Base-by-base conservation (phyloP, 805 yeast species). In the Candida vaughaniae region DNA sequence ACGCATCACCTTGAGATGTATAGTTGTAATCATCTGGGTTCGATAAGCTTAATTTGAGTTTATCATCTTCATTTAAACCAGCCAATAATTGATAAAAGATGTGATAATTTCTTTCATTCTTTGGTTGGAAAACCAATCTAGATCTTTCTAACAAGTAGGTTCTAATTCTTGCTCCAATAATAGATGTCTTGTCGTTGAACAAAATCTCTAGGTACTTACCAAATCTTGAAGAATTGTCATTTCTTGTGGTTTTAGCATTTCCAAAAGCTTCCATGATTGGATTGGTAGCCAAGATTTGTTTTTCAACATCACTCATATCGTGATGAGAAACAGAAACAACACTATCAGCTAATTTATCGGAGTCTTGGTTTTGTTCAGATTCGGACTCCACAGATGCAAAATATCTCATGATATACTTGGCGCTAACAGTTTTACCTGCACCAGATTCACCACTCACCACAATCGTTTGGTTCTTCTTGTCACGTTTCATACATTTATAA, bases 231-330 rank as follows among this genome's bases (percentile, higher is more conserved):
- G 98, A 93, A 64, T 91, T 91, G 66, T 91, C 97, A 60, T 91
- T 91, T 71, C 99, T 82, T 14, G 96, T 84, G 2, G 99, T 91
- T 58, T 91, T 91, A 6, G 99, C 98, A 62, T 95, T 93, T 71
- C 99, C 99, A 63, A 93, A 93, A 0, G 98, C 93, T 66, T 93
- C 99, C 83, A 93, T 85, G 51, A 93, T 84, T 3, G 98, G 98
- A 58, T 91, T 91, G 0, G 98, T 93, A 10, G 99, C 98, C 53
- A 91, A 74, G 39, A 91, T 91, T 65, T 87, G 95, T 56, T 85
- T 85, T 64, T 91, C 99, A 18, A 91, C 91, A 44, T 83, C 85
- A 20, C 95, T 84, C 83, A 91, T 83, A 48, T 87, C 91, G 25
- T 71, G 47, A 41, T 59, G 63, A 48, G 66, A 62, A 43, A 65